Evolutionary conservation across 441 rosid genomes (phyloP), one percentile per base, ranked within the genome.

Genomic region (Manihot esculenta): DNA sequence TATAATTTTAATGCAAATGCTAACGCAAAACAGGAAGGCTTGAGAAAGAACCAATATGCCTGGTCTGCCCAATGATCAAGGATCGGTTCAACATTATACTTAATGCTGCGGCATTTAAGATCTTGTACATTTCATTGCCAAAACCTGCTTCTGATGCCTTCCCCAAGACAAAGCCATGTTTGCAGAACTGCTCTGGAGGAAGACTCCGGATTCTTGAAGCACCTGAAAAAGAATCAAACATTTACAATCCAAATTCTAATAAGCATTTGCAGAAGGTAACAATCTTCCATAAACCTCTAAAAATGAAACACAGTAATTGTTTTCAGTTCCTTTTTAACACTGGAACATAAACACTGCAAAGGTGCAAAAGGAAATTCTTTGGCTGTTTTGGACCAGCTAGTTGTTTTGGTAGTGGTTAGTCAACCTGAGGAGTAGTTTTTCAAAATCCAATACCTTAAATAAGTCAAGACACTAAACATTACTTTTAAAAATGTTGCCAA

Each of bases 11-110:
- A n/a, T n/a, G n/a, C n/a, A 10, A 59, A 66, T 26, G 24, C 30
- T 45, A 65, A 57, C 30, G 38, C 14, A 51, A 70, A 67, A 74
- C 57, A 64, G 72, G 81, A 83, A 92, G 97, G 97, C 86, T 84
- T 86, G 83, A 84, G 96, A 84, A 90, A 90, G 97, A 84, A 94
- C 96, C 99, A 88, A 89, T 88, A 81, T 94, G 98, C 99, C 99
- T 94, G 94, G 97, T 92, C 82, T 94, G 97, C 84, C 97, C 96
- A 82, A 92, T 88, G 79, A 94, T 94, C 78, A 94, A 81, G 15
- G 99, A 92, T 77, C 99, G 94, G 79, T 92, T 92, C 84, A 94
- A 76, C 86, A 94, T 87, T 58, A 94, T 63, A 65, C 97, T 92
- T 70, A 92, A 81, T 1, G 98, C 97, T 10, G 91, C 99, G 38